Conservation (phyloP, 129 eudicot genomes). For the Logfia minima region DNA sequence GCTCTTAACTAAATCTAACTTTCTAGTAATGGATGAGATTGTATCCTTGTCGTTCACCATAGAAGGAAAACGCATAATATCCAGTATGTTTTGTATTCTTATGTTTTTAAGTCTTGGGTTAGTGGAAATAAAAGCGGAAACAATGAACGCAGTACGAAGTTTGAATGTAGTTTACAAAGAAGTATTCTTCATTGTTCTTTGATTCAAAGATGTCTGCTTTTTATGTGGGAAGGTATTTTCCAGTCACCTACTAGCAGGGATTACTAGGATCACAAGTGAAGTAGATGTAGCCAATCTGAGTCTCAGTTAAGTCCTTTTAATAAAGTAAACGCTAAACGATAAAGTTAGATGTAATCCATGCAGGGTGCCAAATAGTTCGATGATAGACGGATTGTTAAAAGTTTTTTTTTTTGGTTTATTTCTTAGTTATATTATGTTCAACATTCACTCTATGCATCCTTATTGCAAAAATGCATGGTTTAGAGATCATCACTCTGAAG, state of each 20-base stretch:
- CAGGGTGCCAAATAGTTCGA: background rate
- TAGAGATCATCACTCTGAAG: background rate
- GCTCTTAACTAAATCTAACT: background rate
- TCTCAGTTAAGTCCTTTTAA: background rate
- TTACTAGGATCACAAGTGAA: background rate
- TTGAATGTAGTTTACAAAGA: background rate
- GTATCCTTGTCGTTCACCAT: background rate
- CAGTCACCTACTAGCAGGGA: background rate
- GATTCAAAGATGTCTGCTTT: background rate
- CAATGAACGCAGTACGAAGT: background rate
- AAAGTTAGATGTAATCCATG: background rate
- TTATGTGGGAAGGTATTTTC: background rate
- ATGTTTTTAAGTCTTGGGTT: background rate
- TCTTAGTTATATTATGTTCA: background rate
- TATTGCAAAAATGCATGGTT: background rate
- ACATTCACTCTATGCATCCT: background rate
- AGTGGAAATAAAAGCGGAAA: background rate
- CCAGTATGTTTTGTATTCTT: background rate
- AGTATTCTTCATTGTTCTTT: background rate
- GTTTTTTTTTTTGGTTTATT: background rate
- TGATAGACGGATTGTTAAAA: background rate
- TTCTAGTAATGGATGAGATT: background rate
- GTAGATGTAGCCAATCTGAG: slow-evolving; percentile 1
- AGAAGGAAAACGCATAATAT: background rate
- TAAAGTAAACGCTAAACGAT: background rate